A percentile compares a stretch with the other conserved stretches of the same genome.
Conservation (phyloP, 176 grass and related monocot genomes). For the Tillandsia leiboldiana region DNA sequence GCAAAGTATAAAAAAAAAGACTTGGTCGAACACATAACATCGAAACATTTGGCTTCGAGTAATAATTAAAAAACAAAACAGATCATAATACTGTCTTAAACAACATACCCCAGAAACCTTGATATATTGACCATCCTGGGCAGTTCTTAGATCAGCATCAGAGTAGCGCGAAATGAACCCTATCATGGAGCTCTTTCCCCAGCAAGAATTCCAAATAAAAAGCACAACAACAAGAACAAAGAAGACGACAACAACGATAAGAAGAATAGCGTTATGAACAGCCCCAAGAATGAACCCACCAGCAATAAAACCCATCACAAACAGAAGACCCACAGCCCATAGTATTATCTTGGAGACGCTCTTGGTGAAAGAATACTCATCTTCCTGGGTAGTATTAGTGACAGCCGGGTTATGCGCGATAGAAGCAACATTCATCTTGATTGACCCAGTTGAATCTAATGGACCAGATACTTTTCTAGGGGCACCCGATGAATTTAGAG, state of each 20-base stretch:
- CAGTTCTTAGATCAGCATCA: conserved; percentile 92
- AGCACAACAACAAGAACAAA: conserved; percentile 57
- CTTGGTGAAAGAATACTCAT: conserved; percentile 48
- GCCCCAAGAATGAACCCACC: conserved; percentile 91
- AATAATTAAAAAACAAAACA: not conserved
- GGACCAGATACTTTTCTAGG: conserved; percentile 83
- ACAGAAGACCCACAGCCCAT: conserved; percentile 48
- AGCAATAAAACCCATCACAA: conserved; percentile 74
- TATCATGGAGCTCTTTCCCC: conserved; percentile 64
- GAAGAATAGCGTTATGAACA: conserved; percentile 85
- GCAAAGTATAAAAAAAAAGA: not conserved
- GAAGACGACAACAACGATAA: conserved; percentile 69
- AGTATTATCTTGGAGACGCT: conserved; percentile 62
- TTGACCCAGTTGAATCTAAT: conserved; percentile 59
- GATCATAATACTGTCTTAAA: not conserved
- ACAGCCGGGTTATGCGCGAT: conserved; percentile 76
- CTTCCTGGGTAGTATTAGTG: conserved; percentile 56
- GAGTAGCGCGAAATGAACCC: conserved; percentile 58
- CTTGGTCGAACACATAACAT: not conserved
- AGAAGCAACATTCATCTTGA: conserved; percentile 51
- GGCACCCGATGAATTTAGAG: conserved; percentile 67
- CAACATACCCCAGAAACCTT: conserved; percentile 88
- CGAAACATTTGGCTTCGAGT: not conserved
- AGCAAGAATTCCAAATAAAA: conserved; percentile 78
- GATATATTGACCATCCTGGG: conserved; percentile 85